A percentile compares a stretch with the other conserved stretches of the same genome.
phyloP scores from a whole-genome alignment of 2,329 filamentous ascomycete species.

The Xylaria sp. region DNA sequence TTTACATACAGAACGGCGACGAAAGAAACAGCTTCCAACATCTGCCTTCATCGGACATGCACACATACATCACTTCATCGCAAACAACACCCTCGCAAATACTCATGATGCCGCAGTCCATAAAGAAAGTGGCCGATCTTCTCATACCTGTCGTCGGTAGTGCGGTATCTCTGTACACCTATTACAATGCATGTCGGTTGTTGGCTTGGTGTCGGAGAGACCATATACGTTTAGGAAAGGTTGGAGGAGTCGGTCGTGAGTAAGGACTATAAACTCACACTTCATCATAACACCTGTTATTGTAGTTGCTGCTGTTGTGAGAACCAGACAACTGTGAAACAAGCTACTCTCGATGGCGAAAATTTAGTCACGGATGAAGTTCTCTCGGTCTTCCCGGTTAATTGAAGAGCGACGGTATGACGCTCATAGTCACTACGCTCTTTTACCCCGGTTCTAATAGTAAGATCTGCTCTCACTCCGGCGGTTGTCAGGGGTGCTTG shows the following conservation, averaged over 20 bases:
- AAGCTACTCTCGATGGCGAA: not conserved
- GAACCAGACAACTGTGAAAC: not conserved
- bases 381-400: not conserved
- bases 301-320: not conserved
- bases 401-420: no score
- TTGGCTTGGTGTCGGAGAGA: not conserved
- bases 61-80: not conserved
- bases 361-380: not conserved
- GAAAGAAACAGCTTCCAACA: not conserved
- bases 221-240: not conserved
- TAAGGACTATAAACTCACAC: not conserved
- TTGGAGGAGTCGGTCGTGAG: not conserved
- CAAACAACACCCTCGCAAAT: not conserved
- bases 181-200: not conserved
- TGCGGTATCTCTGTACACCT: no score
- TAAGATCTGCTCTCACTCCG: constrained; percentile 49
- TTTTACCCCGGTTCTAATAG: constrained; percentile 41
- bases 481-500: constrained; percentile 45
- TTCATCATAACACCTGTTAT: not conserved
- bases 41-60: no score
- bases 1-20: not conserved
- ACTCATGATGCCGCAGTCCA: not conserved
- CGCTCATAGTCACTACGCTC: not conserved
- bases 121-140: not conserved
- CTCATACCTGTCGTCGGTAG: not conserved